Conservation (phyloP, 345 rosid species). For the Sisymbrium irio region DNA sequence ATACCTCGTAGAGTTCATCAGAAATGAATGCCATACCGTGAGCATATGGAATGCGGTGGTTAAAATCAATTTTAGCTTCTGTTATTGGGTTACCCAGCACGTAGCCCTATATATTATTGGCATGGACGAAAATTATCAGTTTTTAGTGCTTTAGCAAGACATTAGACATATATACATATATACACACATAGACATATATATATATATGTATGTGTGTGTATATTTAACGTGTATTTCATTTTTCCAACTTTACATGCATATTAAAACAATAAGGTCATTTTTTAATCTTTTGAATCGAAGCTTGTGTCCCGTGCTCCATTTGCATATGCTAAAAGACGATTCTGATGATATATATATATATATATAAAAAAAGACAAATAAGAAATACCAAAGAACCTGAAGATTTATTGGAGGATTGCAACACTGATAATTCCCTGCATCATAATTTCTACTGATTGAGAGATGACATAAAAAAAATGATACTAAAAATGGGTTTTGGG, state of each 20-base stretch:
- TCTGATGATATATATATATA: too few species aligned
- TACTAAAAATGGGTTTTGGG: too few species aligned
- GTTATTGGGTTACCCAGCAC: constrained; percentile 61
- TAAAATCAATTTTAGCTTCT: constrained; percentile 15
- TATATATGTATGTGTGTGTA: too few species aligned
- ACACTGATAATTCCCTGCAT: constrained; percentile 51
- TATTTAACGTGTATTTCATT: too few species aligned
- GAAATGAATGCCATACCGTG: constrained; percentile 49
- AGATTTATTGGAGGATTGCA: constrained; percentile 43
- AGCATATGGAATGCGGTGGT: constrained; percentile 37
- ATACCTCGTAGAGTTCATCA: constrained; percentile 64
- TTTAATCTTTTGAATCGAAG: too few species aligned
- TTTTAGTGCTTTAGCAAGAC: too few species aligned
- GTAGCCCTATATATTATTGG: constrained; percentile 45
- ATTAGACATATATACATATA: too few species aligned
- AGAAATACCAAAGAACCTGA: constrained; percentile 38
- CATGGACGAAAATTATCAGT: background rate
- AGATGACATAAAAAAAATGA: background rate
- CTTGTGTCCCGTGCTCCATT: too few species aligned
- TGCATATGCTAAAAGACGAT: too few species aligned
- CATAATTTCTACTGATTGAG: background rate
- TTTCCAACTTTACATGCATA: too few species aligned
- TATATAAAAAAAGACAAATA: background rate
- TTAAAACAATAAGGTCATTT: too few species aligned
- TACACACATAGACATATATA: too few species aligned